Evolutionary conservation across 2,329 filamentous ascomycete genomes (phyloP).

Genomic region (Cryphonectria nitschkei): DNA sequence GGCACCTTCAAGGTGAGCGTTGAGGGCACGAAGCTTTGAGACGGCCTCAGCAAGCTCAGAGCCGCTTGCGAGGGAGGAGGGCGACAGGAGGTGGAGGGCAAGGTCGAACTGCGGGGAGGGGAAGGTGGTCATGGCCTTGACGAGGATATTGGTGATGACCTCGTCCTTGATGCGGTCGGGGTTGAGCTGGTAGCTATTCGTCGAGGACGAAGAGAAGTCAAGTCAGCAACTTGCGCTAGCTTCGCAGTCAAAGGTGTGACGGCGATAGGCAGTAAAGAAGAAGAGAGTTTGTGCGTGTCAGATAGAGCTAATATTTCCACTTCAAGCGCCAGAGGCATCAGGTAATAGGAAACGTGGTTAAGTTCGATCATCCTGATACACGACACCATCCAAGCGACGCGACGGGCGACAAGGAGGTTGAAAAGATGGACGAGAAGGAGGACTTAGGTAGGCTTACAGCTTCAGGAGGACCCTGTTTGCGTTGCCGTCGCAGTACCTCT

Average conservation of each 20-base stretch:
- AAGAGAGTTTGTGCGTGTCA: constrained; percentile 52
- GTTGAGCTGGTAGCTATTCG: constrained; percentile 94
- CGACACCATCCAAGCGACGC: constrained; percentile 9
- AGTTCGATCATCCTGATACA: constrained; percentile 72
- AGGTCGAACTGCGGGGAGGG: constrained; percentile 94
- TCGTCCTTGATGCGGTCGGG: constrained; percentile 96
- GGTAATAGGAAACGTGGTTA: constrained; percentile 97
- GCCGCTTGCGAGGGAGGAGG: constrained; percentile 70
- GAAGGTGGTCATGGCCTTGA: constrained; percentile 97
- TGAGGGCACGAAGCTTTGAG: constrained; percentile 81
- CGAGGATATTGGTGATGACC: constrained; percentile 97
- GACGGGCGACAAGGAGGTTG: not conserved
- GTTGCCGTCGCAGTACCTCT: constrained; percentile 92
- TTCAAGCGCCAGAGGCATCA: constrained; percentile 71
- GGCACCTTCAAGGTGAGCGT: constrained; percentile 84
- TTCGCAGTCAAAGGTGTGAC: constrained; percentile 3
- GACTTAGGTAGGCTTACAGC: constrained; percentile 70
- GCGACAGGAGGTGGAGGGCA: constrained; percentile 89
- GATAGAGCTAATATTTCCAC: constrained; percentile 75
- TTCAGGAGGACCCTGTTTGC: constrained; percentile 95
- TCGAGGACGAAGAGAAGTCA: not conserved
- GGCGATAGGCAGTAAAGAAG: not conserved
- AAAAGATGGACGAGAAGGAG: constrained; percentile 27
- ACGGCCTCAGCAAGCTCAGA: constrained; percentile 87
- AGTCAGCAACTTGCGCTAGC: not conserved